Evolutionary conservation across 2,329 filamentous ascomycete genomes (phyloP).

Genomic region (Exophiala xenobiotica): DNA sequence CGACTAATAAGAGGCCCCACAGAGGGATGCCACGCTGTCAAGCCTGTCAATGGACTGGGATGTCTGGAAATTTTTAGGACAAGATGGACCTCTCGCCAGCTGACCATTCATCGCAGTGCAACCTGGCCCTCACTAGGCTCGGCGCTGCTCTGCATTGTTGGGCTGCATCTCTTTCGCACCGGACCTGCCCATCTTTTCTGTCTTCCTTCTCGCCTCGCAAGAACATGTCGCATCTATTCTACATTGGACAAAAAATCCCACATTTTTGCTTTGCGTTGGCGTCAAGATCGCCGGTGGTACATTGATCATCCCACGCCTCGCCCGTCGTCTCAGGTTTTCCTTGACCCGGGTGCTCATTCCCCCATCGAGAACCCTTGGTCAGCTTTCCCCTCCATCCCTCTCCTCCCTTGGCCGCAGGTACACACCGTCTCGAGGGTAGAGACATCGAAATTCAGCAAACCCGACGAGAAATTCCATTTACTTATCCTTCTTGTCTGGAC

Average conservation of each 20-base stretch:
- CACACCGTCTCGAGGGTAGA: background rate
- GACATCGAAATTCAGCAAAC: background rate
- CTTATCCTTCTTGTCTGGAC: background rate
- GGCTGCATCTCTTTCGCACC: too few relatives aligned
- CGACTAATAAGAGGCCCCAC: background rate
- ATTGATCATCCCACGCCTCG: conserved; percentile 7
- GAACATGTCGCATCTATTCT: background rate
- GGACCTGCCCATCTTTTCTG: background rate
- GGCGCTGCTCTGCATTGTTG: too few relatives aligned
- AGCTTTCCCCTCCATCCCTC: conserved; percentile 1
- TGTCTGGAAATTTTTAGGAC: background rate
- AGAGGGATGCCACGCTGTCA: conserved; percentile 2
- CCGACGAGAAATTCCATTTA: background rate
- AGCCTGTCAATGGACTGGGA: background rate
- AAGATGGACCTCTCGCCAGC: too few relatives aligned
- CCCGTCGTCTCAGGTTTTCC: background rate
- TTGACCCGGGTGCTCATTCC: background rate
- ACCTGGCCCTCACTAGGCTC: too few relatives aligned
- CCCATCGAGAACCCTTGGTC: background rate
- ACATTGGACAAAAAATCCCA: background rate
- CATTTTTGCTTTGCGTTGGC: background rate
- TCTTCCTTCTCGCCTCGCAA: conserved; percentile 7
- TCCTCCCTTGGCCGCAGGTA: background rate
- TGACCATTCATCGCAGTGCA: background rate
- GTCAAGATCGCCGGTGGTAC: conserved; percentile 6